phyloP scores from a whole-genome alignment of 495 filamentous ascomycete species.

The Lasiosphaeriaceae sp. region DNA sequence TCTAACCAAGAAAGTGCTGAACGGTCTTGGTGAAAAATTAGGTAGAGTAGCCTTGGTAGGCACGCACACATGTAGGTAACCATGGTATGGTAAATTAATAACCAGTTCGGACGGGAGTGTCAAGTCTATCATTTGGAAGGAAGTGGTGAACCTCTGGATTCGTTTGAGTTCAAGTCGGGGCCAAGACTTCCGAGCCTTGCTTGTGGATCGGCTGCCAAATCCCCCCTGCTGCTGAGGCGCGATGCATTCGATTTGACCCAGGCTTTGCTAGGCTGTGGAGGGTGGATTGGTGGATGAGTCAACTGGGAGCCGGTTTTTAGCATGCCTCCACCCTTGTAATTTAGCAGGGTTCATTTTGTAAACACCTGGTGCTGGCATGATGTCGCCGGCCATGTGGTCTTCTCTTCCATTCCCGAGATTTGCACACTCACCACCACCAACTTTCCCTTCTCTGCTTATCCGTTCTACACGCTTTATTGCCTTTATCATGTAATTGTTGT shows the following conservation, averaged over 20 bases:
- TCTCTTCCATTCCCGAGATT: conserved; percentile 4
- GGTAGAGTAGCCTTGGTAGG: no score
- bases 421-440: background rate
- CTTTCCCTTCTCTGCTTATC: background rate
- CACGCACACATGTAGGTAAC: no score
- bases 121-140: no score
- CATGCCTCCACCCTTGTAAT: conserved; percentile 1
- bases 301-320: conserved; percentile 6
- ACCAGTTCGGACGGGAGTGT: no score
- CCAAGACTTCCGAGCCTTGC: no score
- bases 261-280: background rate
- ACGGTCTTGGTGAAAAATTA: no score
- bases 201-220: no score
- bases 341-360: conserved; percentile 6
- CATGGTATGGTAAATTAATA: no score
- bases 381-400: conserved; percentile 11
- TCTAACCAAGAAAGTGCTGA: no score
- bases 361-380: conserved; percentile 12
- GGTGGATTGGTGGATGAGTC: conserved; percentile 1
- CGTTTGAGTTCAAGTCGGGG: no score
- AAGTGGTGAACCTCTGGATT: no score
- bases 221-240: no score
- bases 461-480: background rate
- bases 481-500: background rate
- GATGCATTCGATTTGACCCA: background rate